phyloP scores from a whole-genome alignment of 2,329 filamentous ascomycete genomes.

The Chrysoporthe puriensis region DNA sequence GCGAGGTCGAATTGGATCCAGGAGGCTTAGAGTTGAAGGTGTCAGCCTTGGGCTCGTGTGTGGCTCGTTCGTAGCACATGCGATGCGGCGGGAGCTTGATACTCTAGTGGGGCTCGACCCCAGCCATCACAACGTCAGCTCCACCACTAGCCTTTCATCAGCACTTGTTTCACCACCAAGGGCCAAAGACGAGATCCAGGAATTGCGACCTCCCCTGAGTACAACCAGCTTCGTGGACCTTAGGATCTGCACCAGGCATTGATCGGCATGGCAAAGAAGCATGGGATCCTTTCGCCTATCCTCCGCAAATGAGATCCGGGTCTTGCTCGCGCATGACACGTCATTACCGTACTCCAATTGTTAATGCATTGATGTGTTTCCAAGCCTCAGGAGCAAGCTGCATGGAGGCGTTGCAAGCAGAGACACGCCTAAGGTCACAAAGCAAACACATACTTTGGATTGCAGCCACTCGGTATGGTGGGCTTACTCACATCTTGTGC shows the following conservation, averaged over 20 bases:
- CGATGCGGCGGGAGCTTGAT: slow-evolving; percentile 1
- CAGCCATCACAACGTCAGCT: neutral
- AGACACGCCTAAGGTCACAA: no score
- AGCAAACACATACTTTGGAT: no score
- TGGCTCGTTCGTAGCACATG: slow-evolving; percentile 14
- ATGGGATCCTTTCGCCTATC: neutral
- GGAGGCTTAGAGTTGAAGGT: slow-evolving; percentile 17
- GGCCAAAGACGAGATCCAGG: neutral
- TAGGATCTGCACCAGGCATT: neutral
- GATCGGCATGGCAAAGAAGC: neutral
- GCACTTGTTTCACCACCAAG: slow-evolving; percentile 9
- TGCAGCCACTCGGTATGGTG: no score
- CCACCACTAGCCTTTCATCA: slow-evolving; percentile 16
- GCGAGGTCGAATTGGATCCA: slow-evolving; percentile 15
- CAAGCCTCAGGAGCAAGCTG: neutral
- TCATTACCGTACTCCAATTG: no score
- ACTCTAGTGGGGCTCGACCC: neutral
- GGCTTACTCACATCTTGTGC: no score
- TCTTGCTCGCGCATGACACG: neutral
- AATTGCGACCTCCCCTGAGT: neutral
- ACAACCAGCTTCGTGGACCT: neutral
- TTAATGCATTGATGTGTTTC: neutral
- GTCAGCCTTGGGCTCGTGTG: slow-evolving; percentile 28
- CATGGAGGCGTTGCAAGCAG: no score
- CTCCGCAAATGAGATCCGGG: neutral